Percentiles rank a stretch among this genome's conserved stretches.
Conservation (phyloP, 768 basidiomycete species). For the Pulveroboletus ravenelii region DNA sequence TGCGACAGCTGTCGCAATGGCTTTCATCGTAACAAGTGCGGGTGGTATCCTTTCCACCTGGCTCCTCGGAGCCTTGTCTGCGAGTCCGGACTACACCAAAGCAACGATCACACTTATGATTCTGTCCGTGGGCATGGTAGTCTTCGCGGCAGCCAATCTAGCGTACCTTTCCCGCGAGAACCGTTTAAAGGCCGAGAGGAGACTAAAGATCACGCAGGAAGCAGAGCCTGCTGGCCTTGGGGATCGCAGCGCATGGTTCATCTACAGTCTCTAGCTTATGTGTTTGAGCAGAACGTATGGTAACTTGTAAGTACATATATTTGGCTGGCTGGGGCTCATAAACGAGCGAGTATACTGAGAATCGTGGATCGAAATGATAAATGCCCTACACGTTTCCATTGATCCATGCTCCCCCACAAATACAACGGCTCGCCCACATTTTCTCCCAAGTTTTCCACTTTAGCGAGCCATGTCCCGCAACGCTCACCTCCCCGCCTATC, state of each 20-base stretch:
- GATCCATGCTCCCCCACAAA: conserved; percentile 69
- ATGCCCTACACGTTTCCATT: conserved; percentile 14
- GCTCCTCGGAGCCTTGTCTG: conserved; percentile 49
- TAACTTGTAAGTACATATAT: neutral
- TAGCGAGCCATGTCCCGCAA: conserved; percentile 33
- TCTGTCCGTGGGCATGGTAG: conserved; percentile 37
- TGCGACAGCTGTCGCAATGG: conserved; percentile 54
- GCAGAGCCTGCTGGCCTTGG: conserved; percentile 42
- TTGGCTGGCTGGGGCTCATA: neutral
- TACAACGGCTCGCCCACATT: conserved; percentile 54
- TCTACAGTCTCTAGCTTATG: conserved; percentile 38
- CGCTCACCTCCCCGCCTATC: conserved; percentile 30
- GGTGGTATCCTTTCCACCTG: conserved; percentile 61
- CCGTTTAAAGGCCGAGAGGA: conserved; percentile 38
- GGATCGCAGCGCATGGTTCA: conserved; percentile 52
- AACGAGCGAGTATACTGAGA: neutral
- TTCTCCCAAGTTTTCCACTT: conserved; percentile 63
- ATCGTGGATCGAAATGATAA: neutral
- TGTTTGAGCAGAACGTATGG: neutral
- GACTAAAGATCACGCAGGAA: conserved; percentile 26
- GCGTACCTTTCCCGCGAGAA: conserved; percentile 42
- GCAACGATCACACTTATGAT: conserved; percentile 38
- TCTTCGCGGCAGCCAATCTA: conserved; percentile 37
- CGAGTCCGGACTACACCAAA: conserved; percentile 44
- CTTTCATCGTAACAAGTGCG: conserved; percentile 53